Percentiles rank a stretch among this genome's conserved stretches.
These are phyloP conservation scores for Pedinophyceae sp. DNA, from an alignment of 139 green algal species.

Conservation along the genomic window DNA sequence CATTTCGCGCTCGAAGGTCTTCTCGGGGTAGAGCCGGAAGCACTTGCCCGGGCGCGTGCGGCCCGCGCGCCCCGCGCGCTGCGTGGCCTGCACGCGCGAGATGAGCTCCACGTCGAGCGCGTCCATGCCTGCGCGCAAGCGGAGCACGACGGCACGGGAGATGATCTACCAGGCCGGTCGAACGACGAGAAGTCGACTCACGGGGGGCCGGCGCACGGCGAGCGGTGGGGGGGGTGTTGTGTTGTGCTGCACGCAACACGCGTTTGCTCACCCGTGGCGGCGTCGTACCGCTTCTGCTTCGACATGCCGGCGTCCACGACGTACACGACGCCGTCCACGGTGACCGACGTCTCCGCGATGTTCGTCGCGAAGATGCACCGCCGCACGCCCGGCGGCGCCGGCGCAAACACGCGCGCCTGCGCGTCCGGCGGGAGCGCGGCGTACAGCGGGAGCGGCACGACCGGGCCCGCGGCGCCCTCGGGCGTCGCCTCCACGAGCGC, in stretches of 20 bases:
- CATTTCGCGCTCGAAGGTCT: slow-evolving; percentile 68
- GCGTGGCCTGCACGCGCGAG: slow-evolving; percentile 65
- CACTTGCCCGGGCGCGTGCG: slow-evolving; percentile 38
- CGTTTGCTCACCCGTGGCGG: no score
- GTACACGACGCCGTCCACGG: slow-evolving; percentile 70
- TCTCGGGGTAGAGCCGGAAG: slow-evolving; percentile 81
- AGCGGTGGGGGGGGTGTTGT: no score
- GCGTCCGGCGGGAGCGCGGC: slow-evolving; percentile 71
- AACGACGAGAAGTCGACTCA: no score
- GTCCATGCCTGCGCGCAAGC: slow-evolving; percentile 81
- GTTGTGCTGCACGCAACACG: no score
- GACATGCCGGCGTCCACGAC: slow-evolving; percentile 76
- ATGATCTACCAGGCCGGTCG: no score
- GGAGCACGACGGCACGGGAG: no score
- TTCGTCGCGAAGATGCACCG: slow-evolving; percentile 88
- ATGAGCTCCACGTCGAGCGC: slow-evolving; percentile 66
- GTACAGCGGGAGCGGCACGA: slow-evolving; percentile 81
- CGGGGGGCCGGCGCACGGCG: no score
- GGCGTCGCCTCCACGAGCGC: slow-evolving; percentile 29
- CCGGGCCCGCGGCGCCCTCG: slow-evolving; percentile 29
- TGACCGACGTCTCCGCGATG: slow-evolving; percentile 91
- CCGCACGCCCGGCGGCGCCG: slow-evolving; percentile 38
- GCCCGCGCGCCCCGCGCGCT: slow-evolving; percentile 24
- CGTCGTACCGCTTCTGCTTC: slow-evolving; percentile 86
- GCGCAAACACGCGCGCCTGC: slow-evolving; percentile 71